Percentiles rank a stretch among this genome's conserved stretches.
phyloP scores from a whole-genome alignment of 805 yeast species.

The Lachancea kluyveri region DNA sequence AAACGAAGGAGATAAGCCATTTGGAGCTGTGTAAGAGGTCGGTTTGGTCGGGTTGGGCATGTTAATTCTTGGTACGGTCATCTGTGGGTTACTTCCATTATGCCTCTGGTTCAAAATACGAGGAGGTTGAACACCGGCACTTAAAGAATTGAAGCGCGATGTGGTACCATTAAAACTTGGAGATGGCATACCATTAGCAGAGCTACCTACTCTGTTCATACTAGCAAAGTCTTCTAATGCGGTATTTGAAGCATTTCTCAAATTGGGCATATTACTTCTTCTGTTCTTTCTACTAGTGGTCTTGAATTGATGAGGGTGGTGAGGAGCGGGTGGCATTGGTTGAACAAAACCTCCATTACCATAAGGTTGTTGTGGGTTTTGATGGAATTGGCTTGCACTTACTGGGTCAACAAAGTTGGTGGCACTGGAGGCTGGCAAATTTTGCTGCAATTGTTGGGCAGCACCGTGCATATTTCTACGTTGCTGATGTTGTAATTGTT shows the following conservation, averaged over 20 bases:
- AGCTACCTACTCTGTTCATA: slow-evolving; percentile 7
- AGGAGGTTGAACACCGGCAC: slow-evolving; percentile 17
- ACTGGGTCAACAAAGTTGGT: slow-evolving; percentile 21
- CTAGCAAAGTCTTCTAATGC: slow-evolving; percentile 12
- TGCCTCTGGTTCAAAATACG: slow-evolving; percentile 1
- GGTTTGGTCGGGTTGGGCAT: slow-evolving; percentile 9
- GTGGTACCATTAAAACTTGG: slow-evolving; percentile 10
- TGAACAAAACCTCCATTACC: slow-evolving; percentile 1
- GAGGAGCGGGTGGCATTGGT: slow-evolving; percentile 5
- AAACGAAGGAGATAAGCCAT: not conserved
- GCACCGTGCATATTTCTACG: slow-evolving; percentile 28
- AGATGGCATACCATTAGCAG: slow-evolving; percentile 4
- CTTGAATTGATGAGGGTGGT: slow-evolving; percentile 18
- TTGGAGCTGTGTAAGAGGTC: slow-evolving; percentile 2
- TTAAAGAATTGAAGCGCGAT: slow-evolving; percentile 23
- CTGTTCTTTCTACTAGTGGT: slow-evolving; percentile 34
- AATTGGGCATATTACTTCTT: slow-evolving; percentile 27
- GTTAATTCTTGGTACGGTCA: slow-evolving; percentile 11
- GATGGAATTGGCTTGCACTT: slow-evolving; percentile 9
- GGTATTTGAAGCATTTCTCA: slow-evolving; percentile 28
- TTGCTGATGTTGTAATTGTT: not conserved
- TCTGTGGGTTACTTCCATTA: slow-evolving; percentile 6
- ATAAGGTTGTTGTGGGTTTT: not conserved
- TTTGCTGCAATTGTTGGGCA: slow-evolving; percentile 7
- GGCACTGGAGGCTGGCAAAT: slow-evolving; percentile 11